Evolutionary conservation across 768 basidiomycete species (phyloP), one percentile per base, ranked within the genome.

Genomic region (Termitomyces sp.): DNA sequence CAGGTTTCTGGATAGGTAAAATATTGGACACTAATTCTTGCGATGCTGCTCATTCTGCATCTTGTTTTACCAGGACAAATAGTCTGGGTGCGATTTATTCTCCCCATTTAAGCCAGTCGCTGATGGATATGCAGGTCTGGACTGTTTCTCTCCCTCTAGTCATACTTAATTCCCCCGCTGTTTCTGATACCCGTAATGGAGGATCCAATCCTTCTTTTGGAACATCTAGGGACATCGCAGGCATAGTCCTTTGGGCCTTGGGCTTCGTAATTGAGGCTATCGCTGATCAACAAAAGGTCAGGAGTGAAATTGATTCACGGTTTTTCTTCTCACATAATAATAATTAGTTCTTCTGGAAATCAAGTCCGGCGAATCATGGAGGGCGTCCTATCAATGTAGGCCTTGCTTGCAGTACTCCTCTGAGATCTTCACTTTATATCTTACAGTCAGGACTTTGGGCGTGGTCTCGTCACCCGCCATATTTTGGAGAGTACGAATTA

Each of bases 131-230:
- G 14, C 16, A 51, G 36, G 50, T 51, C 5, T 51, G 50, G 85
- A 74, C 73, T 0, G 84, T 85, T 5, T 86, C 86, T 8, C 72
- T 88, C 0, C 86, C 87, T 4, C 62, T 86, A 29, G 80, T 76
- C 31, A 83, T 87, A 60, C 73, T 88, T 43, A 88, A 88, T 65
- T 88, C 88, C 3, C 86, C 85, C 3, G 80, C 79, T 6, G 76
- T 87, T 18, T 84, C 84, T 7, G 81, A 82, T 59, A 67, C 69
- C 6, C 46, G 37, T 2, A 61, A 63, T 12, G 74, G 75, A 2
- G 80, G 81, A 1, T 77, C 74, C n/a, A 76, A 81, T 61, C 83
- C 84, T 5, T 48, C 70, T 0, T 87, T 86, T 66, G 86, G 87
- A 1, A 85, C 83, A 0, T 77, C 78, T 3, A 69, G 79, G 36